Evolutionary conservation across 805 yeast genomes (phyloP).

Genomic region (Torulaspora franciscae): DNA sequence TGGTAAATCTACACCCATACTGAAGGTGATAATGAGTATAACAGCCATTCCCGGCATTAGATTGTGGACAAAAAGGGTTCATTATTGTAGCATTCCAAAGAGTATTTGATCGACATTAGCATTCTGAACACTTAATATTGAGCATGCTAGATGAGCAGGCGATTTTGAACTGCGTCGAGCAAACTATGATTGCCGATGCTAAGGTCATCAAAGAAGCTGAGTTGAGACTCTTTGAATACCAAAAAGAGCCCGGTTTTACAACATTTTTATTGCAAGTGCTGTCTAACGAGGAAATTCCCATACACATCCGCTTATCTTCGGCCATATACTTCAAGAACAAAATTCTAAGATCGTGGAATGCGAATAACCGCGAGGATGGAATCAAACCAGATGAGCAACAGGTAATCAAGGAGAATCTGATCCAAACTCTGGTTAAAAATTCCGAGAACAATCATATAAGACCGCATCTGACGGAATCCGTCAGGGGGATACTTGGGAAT

Average conservation of each 20-base stretch:
- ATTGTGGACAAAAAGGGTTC: not conserved
- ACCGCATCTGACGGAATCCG: constrained; percentile 54
- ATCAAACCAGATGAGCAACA: constrained; percentile 48
- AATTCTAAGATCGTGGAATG: constrained; percentile 51
- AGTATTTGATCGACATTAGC: not conserved
- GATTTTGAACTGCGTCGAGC: constrained; percentile 46
- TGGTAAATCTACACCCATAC: constrained; percentile 7
- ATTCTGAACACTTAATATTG: not conserved
- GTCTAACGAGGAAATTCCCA: constrained; percentile 41
- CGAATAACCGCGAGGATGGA: constrained; percentile 25
- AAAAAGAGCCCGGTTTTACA: constrained; percentile 55
- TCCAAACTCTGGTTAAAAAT: constrained; percentile 46
- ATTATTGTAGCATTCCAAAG: not conserved
- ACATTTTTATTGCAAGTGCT: constrained; percentile 49
- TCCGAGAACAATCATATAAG: constrained; percentile 42
- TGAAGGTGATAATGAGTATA: not conserved
- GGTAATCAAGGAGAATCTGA: constrained; percentile 48
- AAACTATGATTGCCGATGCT: constrained; percentile 50
- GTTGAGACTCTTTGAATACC: constrained; percentile 45
- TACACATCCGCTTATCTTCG: constrained; percentile 50
- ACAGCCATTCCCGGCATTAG: not conserved
- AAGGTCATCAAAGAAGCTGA: constrained; percentile 51
- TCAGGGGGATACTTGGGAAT: constrained; percentile 48
- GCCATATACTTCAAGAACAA: constrained; percentile 68
- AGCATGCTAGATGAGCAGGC: constrained; percentile 43